These are phyloP conservation scores for Rutstroemia sp. DNA, from an alignment of 2,329 filamentous ascomycete species.

Conservation along the genomic window DNA sequence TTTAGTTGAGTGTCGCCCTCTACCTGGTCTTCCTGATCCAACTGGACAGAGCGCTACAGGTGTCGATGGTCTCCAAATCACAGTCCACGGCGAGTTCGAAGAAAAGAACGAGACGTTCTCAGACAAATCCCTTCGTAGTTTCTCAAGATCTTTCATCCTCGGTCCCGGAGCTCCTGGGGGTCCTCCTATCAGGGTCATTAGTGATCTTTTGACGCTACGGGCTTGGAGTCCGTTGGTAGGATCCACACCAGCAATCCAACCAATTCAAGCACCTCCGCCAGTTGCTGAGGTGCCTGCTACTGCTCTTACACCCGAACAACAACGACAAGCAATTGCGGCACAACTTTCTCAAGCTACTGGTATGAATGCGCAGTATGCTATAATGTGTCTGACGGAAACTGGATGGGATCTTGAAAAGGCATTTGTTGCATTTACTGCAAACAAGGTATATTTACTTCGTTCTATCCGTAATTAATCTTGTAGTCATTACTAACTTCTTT, in stretches of 20 bases:
- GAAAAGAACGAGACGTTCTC: slow-evolving; percentile 55
- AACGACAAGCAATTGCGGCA: slow-evolving; percentile 61
- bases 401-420: slow-evolving; percentile 76
- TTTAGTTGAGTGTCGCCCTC: slow-evolving; percentile 72
- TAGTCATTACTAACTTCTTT: neutral
- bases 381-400: slow-evolving; percentile 72
- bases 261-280: slow-evolving; percentile 12
- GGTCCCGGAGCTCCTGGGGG: slow-evolving; percentile 62
- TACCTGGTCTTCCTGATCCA: slow-evolving; percentile 65
- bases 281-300: slow-evolving; percentile 5
- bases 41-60: slow-evolving; percentile 54
- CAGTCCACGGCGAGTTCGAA: slow-evolving; percentile 77
- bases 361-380: slow-evolving; percentile 72
- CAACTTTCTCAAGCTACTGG: slow-evolving; percentile 71
- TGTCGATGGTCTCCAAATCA: slow-evolving; percentile 71
- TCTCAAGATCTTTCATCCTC: slow-evolving; percentile 73
- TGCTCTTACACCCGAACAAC: slow-evolving; percentile 20
- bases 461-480: neutral
- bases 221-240: slow-evolving; percentile 48
- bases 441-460: slow-evolving; percentile 47
- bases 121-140: slow-evolving; percentile 61
- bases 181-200: slow-evolving; percentile 60
- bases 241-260: slow-evolving; percentile 7
- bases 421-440: slow-evolving; percentile 64
- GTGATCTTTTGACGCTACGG: slow-evolving; percentile 69